These are phyloP conservation scores for Misopates orontium DNA, from an alignment of 257 asterid species.

Conservation along the genomic window DNA sequence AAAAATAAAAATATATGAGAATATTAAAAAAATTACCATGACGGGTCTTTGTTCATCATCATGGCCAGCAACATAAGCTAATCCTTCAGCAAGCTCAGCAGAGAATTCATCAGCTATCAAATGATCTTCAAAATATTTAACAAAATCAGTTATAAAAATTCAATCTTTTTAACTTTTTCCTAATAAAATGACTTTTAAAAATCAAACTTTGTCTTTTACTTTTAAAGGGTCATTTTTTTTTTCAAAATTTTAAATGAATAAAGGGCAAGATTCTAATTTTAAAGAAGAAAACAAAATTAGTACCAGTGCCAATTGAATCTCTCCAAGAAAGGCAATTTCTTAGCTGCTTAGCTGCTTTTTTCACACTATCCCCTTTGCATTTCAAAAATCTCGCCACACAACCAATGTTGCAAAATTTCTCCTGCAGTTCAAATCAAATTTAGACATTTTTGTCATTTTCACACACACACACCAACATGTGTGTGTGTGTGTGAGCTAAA, in stretches of 20 bases:
- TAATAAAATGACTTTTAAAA: neutral
- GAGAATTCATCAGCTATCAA: slow-evolving; percentile 96
- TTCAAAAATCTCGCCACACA: slow-evolving; percentile 86
- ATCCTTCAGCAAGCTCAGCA: slow-evolving; percentile 89
- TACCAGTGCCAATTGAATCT: slow-evolving; percentile 80
- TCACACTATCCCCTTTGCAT: slow-evolving; percentile 75
- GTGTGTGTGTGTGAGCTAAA: too few species aligned
- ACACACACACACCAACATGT: slow-evolving; percentile 1
- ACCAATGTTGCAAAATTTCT: slow-evolving; percentile 67
- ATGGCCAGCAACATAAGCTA: slow-evolving; percentile 92
- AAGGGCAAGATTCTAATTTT: slow-evolving; percentile 40
- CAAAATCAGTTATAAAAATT: slow-evolving; percentile 26
- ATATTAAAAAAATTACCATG: slow-evolving; percentile 42
- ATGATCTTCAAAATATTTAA: slow-evolving; percentile 46
- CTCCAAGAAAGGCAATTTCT: slow-evolving; percentile 85
- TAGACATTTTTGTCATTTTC: neutral
- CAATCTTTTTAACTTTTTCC: neutral
- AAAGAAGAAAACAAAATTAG: slow-evolving; percentile 27
- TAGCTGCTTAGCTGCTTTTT: slow-evolving; percentile 84
- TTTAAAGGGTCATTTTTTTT: neutral
- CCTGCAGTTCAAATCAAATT: slow-evolving; percentile 45
- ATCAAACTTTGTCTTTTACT: too few species aligned
- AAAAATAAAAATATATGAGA: neutral
- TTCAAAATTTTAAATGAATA: neutral
- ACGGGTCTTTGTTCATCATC: slow-evolving; percentile 91